phyloP scores from a whole-genome alignment of 768 basidiomycete genomes.

The Pisolithus microcarpus region DNA sequence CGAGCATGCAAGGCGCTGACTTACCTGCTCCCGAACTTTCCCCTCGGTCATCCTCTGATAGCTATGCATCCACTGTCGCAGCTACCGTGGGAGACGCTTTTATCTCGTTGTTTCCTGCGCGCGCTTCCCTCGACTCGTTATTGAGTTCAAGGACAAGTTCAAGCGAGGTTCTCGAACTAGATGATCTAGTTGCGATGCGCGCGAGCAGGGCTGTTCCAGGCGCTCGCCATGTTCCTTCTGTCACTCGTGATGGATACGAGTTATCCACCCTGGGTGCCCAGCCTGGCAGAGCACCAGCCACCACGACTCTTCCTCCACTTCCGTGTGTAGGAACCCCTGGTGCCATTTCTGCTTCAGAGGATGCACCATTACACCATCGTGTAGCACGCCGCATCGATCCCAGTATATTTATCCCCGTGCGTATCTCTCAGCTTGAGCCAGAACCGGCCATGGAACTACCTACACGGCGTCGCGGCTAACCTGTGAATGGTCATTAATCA shows the following conservation, averaged over 20 bases:
- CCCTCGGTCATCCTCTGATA: conserved; percentile 4
- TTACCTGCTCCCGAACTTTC: not conserved
- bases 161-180: conserved; percentile 25
- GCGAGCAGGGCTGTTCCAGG: not conserved
- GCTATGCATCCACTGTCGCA: conserved; percentile 12
- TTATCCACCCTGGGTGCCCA: conserved; percentile 9
- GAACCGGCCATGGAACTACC: conserved; percentile 28
- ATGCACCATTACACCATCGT: conserved; percentile 1
- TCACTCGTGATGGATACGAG: conserved; percentile 7
- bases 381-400: conserved; percentile 9
- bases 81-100: conserved; percentile 15
- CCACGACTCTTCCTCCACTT: not conserved
- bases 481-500: not conserved
- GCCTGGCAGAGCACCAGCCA: not conserved
- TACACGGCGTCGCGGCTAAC: conserved; percentile 4
- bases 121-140: conserved; percentile 23
- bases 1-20: not conserved
- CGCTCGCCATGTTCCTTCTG: not conserved
- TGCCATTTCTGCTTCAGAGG: not conserved
- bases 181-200: conserved; percentile 8
- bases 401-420: conserved; percentile 18
- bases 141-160: conserved; percentile 20
- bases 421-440: conserved; percentile 26
- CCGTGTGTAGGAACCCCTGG: not conserved
- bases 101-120: conserved; percentile 19